phyloP scores from a whole-genome alignment of 192 early-diverging fungal species.

The Globomyces pollinis-pini region DNA sequence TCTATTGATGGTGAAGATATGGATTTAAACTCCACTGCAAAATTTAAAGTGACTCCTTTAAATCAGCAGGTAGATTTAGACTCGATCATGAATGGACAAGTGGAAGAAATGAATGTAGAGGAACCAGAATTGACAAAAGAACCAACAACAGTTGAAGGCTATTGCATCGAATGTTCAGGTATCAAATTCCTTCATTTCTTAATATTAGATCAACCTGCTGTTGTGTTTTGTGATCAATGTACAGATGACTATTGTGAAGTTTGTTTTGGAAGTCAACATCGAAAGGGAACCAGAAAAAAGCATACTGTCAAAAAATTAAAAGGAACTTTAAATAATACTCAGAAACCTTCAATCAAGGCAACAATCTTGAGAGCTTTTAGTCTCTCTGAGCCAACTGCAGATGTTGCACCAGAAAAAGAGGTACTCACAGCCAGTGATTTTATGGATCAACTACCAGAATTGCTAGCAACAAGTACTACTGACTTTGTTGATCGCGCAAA shows the following conservation, averaged over 20 bases:
- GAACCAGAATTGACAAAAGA: not conserved
- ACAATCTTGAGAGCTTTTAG: not conserved
- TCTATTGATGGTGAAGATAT: too few relatives aligned
- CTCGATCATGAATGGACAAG: not conserved
- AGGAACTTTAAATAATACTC: not conserved
- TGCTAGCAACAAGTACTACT: not conserved
- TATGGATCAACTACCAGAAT: not conserved
- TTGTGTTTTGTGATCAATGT: constrained; percentile 72
- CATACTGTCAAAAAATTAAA: constrained; percentile 25
- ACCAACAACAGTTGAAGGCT: not conserved
- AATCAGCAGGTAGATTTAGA: not conserved
- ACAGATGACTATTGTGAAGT: constrained; percentile 85
- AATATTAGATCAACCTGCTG: constrained; percentile 52
- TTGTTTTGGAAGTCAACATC: constrained; percentile 56
- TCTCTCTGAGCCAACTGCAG: not conserved
- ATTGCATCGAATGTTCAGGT: constrained; percentile 3
- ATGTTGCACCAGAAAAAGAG: not conserved
- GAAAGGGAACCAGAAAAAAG: constrained; percentile 36
- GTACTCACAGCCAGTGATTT: constrained; percentile 12
- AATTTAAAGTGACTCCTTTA: not conserved
- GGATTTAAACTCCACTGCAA: not conserved
- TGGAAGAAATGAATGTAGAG: not conserved
- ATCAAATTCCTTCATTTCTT: too few relatives aligned
- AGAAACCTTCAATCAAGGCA: not conserved
- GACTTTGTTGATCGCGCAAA: constrained; percentile 38